phyloP scores from a whole-genome alignment of 2,329 filamentous ascomycete genomes.

The Hypoxylon sp. region DNA sequence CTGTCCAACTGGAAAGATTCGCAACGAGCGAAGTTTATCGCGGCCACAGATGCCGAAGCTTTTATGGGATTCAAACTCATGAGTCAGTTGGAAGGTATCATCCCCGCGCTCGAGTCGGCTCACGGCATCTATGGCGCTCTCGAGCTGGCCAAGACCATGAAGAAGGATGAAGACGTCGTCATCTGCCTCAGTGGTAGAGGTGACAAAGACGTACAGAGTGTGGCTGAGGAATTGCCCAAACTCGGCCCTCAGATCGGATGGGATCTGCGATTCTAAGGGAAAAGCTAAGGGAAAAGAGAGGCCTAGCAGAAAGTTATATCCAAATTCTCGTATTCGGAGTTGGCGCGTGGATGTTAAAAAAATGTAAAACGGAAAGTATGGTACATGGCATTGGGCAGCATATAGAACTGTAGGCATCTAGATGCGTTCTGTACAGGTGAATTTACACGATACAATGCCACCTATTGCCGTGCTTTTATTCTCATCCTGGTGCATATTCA shows the following conservation, averaged over 20 bases:
- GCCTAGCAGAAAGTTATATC: no score
- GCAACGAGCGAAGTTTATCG: conserved; percentile 84
- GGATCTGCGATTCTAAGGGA: conserved; percentile 67
- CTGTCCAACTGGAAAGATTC: conserved; percentile 92
- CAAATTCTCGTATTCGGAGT: conserved; percentile 34
- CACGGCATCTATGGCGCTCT: conserved; percentile 92
- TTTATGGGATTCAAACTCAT: conserved; percentile 87
- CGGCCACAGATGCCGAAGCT: conserved; percentile 90
- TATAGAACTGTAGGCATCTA: conserved; percentile 32
- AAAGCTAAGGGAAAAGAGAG: no score
- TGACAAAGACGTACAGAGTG: conserved; percentile 98
- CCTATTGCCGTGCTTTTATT: conserved; percentile 6
- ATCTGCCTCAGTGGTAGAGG: conserved; percentile 93
- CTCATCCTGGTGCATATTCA: background rate
- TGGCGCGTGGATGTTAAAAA: conserved; percentile 24
- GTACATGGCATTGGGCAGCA: conserved; percentile 21
- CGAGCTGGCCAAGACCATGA: conserved; percentile 91
- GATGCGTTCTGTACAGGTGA: conserved; percentile 30
- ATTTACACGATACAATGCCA: conserved; percentile 26
- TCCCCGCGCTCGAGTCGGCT: conserved; percentile 91
- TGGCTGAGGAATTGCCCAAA: conserved; percentile 90
- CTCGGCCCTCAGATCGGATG: conserved; percentile 88
- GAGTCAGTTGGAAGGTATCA: conserved; percentile 92
- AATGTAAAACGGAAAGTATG: conserved; percentile 16
- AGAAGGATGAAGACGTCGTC: conserved; percentile 86